Evolutionary conservation across 2,329 filamentous ascomycete species (phyloP).

Genomic region (Drechmeria coniospora): DNA sequence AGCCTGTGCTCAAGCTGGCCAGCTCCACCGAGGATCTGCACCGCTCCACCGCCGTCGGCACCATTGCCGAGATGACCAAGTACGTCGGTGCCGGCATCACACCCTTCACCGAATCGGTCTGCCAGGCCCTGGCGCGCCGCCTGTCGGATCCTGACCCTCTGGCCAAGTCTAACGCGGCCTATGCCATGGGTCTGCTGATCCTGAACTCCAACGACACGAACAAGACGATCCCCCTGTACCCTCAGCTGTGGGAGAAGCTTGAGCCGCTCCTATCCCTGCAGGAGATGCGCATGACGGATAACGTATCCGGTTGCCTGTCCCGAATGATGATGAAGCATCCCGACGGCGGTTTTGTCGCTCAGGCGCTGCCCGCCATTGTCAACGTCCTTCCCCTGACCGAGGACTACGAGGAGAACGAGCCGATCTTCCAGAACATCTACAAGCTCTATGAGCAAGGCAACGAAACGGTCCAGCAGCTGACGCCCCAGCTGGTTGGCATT

Average conservation of each 20-base stretch:
- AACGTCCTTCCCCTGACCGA: slow-evolving; percentile 74
- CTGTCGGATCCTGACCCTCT: slow-evolving; percentile 80
- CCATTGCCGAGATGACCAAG: slow-evolving; percentile 78
- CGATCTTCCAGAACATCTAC: slow-evolving; percentile 80
- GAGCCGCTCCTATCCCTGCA: slow-evolving; percentile 69
- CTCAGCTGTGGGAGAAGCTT: slow-evolving; percentile 66
- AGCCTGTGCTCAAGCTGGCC: slow-evolving; percentile 75
- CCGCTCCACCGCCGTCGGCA: slow-evolving; percentile 78
- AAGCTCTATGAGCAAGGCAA: slow-evolving; percentile 64
- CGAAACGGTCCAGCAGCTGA: slow-evolving; percentile 52
- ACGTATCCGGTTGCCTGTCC: slow-evolving; percentile 78
- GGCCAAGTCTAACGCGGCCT: slow-evolving; percentile 90
- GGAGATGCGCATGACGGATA: slow-evolving; percentile 75
- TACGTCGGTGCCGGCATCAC: slow-evolving; percentile 73
- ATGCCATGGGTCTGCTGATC: slow-evolving; percentile 74
- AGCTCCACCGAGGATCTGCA: slow-evolving; percentile 76
- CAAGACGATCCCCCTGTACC: slow-evolving; percentile 61
- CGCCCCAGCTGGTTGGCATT: slow-evolving; percentile 51
- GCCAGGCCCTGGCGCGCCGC: slow-evolving; percentile 72
- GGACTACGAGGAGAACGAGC: slow-evolving; percentile 92
- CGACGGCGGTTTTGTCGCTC: slow-evolving; percentile 62
- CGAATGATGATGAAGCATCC: slow-evolving; percentile 86
- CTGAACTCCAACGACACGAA: slow-evolving; percentile 59
- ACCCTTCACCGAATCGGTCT: slow-evolving; percentile 59
- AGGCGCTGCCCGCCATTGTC: slow-evolving; percentile 70